These are phyloP conservation scores for Gilbertella persicaria DNA, from an alignment of 371 early-diverging fungal genomes.

Conservation along the genomic window DNA sequence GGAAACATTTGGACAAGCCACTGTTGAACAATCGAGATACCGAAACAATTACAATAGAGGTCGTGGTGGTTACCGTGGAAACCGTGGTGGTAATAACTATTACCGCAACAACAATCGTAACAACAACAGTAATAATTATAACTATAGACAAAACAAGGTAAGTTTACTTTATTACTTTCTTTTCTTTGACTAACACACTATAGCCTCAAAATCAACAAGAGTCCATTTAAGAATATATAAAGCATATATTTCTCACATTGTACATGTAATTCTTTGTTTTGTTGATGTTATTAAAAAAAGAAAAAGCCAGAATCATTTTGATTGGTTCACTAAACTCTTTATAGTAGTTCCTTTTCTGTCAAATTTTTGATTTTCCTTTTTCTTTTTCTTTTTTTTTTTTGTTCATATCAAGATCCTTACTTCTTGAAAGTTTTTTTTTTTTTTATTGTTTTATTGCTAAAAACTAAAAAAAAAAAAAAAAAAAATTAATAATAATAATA, in stretches of 20 bases:
- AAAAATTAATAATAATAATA: too few species aligned
- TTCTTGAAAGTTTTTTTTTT: not conserved
- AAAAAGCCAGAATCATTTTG: too few species aligned
- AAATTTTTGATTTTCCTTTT: not conserved
- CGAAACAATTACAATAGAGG: slow-evolving; percentile 37
- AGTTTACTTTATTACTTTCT: not conserved
- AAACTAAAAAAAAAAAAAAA: slow-evolving; percentile 10
- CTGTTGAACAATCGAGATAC: slow-evolving; percentile 63
- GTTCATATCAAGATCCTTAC: not conserved
- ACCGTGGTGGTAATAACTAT: not conserved
- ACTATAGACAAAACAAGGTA: slow-evolving; percentile 7
- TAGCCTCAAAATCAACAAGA: too few species aligned
- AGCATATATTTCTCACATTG: too few species aligned
- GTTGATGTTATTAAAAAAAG: too few species aligned
- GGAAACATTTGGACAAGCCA: slow-evolving; percentile 93
- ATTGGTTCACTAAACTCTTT: too few species aligned
- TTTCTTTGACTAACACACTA: too few species aligned
- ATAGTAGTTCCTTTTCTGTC: too few species aligned
- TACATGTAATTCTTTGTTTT: too few species aligned
- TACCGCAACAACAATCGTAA: not conserved
- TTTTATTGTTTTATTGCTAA: not conserved
- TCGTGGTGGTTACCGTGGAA: not conserved
- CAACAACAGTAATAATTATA: slow-evolving; percentile 1
- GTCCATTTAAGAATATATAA: too few species aligned
- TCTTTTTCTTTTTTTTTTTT: slow-evolving; percentile 4